Evolutionary conservation across 345 rosid genomes (phyloP).

Genomic region (Citrus maxima): DNA sequence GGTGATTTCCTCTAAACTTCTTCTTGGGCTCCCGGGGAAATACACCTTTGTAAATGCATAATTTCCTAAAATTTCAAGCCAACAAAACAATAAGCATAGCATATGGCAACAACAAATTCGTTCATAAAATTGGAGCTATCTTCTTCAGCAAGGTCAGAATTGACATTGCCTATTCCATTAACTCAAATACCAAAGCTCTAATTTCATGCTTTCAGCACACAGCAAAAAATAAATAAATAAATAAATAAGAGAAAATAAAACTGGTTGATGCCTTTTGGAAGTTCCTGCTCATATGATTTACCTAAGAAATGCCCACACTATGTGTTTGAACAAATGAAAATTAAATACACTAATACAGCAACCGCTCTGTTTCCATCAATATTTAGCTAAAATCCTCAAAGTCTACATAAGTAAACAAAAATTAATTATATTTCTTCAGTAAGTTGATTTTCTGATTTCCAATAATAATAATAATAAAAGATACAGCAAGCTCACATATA

Average conservation of each 20-base stretch:
- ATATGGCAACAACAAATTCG: neutral
- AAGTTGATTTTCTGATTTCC: neutral
- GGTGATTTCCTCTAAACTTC: slow-evolving; percentile 91
- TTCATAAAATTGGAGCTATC: neutral
- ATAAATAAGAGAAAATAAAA: neutral
- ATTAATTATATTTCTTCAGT: neutral
- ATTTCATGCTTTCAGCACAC: neutral
- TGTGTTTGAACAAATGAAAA: neutral
- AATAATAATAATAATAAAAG: neutral
- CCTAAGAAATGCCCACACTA: neutral
- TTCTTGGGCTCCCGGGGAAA: slow-evolving; percentile 93
- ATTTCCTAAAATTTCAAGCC: slow-evolving; percentile 44
- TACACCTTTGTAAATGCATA: slow-evolving; percentile 80
- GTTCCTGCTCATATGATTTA: neutral
- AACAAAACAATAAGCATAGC: neutral
- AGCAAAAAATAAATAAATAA: neutral
- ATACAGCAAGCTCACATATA: neutral
- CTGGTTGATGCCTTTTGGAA: neutral
- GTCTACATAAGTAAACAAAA: neutral
- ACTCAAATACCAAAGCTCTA: neutral
- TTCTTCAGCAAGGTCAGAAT: neutral
- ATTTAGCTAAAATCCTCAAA: neutral
- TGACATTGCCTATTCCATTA: neutral
- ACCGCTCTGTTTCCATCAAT: neutral
- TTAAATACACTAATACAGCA: no score